Conservation (phyloP, 495 filamentous ascomycete species). For the Tuber aestivum region DNA sequence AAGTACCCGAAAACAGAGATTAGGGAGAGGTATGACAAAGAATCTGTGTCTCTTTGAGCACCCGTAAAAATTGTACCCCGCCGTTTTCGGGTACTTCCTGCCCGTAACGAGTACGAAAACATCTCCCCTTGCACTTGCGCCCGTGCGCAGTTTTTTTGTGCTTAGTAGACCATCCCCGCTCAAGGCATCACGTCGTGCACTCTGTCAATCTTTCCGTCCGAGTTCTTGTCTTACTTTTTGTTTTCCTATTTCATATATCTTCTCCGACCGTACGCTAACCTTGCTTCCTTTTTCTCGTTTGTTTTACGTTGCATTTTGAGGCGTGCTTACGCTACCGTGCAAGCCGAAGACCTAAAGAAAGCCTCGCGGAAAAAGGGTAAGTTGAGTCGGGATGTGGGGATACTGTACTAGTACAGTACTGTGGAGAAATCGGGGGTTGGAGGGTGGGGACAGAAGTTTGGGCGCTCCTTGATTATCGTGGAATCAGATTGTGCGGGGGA, state of each 20-base stretch:
- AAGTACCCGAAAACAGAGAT: not conserved
- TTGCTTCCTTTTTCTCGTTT: too few relatives aligned
- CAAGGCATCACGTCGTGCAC: not conserved
- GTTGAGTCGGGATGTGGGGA: not conserved
- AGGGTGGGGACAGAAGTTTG: not conserved
- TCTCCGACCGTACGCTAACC: too few relatives aligned
- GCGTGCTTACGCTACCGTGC: not conserved
- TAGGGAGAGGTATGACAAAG: not conserved
- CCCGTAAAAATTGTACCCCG: too few relatives aligned
- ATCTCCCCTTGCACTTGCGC: too few relatives aligned
- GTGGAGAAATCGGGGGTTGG: not conserved
- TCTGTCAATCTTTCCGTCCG: not conserved
- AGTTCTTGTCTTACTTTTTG: not conserved
- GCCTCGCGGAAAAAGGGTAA: too few relatives aligned
- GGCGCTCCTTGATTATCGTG: not conserved
- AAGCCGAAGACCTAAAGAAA: not conserved
- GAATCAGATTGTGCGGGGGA: not conserved
- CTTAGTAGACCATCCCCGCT: not conserved
- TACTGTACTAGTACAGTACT: too few relatives aligned
- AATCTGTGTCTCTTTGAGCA: too few relatives aligned
- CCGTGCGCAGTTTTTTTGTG: too few relatives aligned
- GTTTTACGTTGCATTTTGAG: not conserved
- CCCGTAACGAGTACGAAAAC: too few relatives aligned
- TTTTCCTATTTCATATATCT: not conserved
- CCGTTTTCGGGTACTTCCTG: too few relatives aligned